Base-by-base conservation (phyloP, 2,329 filamentous ascomycete species). In the Ascochyta rabiei region DNA sequence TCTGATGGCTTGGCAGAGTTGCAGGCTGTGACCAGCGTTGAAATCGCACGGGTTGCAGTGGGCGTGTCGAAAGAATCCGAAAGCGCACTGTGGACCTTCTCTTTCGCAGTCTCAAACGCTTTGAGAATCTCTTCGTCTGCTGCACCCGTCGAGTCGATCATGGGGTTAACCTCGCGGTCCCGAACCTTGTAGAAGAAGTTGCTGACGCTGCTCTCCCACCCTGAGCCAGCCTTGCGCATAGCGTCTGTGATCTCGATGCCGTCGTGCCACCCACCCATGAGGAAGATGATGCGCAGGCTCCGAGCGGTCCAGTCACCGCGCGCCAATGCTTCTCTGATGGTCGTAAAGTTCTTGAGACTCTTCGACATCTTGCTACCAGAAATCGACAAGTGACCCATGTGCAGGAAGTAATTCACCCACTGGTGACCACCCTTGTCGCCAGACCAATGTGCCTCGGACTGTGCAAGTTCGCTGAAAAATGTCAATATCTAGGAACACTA, bases 321-420 rank as follows among this genome's bases (percentile, higher is more conserved):
- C 3, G 79, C 77, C 7, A 98, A 78, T 0, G 93, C 92, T 72
- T 96, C 90, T 26, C 91, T 84, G 59, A 98, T 96, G 0, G 93
- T 96, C 35, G 91, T 91, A 75, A 97, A 97, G 75, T 97, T 98
- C 80, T 98, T 97, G 53, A 98, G 77, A 15, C 87, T 91, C 76
- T 98, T 98, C 53, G 89, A 93, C 93, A 98, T 98, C 75, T 98
- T 98, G 19, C 88, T 91, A 0, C 93, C 93, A 23, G 89, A 86
- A 53, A 98, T 97, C 6, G 87, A 89, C 42, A 97, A 77, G 72
- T 98, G 93, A 0, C 93, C 93, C 89, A 96, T 97, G 71, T 97
- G 93, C 15, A 97, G 72, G 77, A 97, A 98, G 77, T 97, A 96
- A 72, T 95, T 96, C 45, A 96, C 90, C 93, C 93, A 96, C 56